phyloP scores from a whole-genome alignment of 495 filamentous ascomycete species.

The Clavariopsis aquatica region DNA sequence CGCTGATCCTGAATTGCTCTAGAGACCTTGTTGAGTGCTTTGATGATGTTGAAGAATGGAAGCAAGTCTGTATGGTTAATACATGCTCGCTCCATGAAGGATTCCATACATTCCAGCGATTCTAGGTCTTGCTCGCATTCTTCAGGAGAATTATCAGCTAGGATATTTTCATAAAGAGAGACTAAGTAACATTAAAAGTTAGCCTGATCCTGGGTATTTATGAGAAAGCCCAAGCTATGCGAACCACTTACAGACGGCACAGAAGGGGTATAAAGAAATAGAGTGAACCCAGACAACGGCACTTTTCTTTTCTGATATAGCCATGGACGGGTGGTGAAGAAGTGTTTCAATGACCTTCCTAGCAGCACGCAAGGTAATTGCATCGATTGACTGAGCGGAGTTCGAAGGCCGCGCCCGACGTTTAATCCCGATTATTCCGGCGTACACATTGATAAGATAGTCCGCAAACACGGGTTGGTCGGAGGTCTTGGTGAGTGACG shows the following conservation, averaged over 20 bases:
- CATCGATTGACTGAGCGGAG: neutral
- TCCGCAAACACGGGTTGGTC: neutral
- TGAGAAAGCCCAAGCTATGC: too few relatives aligned
- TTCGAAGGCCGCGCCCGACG: neutral
- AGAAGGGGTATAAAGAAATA: slow-evolving; percentile 20
- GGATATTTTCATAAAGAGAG: slow-evolving; percentile 17
- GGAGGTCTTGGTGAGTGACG: neutral
- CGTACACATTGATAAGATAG: slow-evolving; percentile 15
- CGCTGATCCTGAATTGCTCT: slow-evolving; percentile 6
- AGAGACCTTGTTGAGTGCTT: slow-evolving; percentile 22
- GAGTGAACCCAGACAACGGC: neutral
- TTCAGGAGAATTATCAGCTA: slow-evolving; percentile 5
- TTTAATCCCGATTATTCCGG: slow-evolving; percentile 17
- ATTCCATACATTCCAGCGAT: slow-evolving; percentile 6
- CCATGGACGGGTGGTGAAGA: neutral
- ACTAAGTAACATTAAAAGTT: too few relatives aligned
- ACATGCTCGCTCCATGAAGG: neutral
- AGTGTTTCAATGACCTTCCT: slow-evolving; percentile 3
- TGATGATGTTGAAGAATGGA: slow-evolving; percentile 8
- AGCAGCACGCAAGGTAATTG: slow-evolving; percentile 15
- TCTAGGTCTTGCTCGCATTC: slow-evolving; percentile 15
- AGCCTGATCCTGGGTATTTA: too few relatives aligned
- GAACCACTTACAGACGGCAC: too few relatives aligned
- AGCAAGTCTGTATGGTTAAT: neutral
- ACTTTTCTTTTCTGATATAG: neutral